phyloP scores from a whole-genome alignment of 768 basidiomycete genomes.

The Cyclocybe cylindracea region DNA sequence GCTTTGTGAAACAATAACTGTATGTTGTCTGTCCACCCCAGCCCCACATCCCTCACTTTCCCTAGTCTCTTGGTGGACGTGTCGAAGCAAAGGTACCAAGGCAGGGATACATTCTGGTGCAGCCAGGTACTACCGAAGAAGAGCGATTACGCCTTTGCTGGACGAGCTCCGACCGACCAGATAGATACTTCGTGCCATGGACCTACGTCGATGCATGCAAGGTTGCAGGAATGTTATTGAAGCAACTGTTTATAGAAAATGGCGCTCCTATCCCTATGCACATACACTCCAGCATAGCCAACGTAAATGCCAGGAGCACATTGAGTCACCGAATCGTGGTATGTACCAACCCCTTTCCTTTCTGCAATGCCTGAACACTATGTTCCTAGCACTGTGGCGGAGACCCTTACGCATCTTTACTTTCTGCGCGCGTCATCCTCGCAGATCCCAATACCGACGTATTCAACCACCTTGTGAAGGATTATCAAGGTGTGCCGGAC shows the following conservation, averaged over 20 bases:
- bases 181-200: conserved; percentile 77
- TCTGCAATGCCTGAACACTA: not conserved
- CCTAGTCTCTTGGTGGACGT: conserved; percentile 72
- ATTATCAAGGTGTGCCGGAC: conserved; percentile 65
- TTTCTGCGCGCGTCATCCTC: conserved; percentile 73
- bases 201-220: conserved; percentile 87
- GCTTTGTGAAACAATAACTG: conserved; percentile 73
- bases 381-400: conserved; percentile 75
- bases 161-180: conserved; percentile 67
- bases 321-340: conserved; percentile 76
- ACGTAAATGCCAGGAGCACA: conserved; percentile 68
- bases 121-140: conserved; percentile 68
- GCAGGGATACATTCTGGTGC: conserved; percentile 72
- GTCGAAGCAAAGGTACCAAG: conserved; percentile 80
- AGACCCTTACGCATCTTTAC: conserved; percentile 68
- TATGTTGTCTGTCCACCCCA: conserved; percentile 27
- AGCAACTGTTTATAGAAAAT: conserved; percentile 74
- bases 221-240: conserved; percentile 69
- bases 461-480: conserved; percentile 72
- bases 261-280: conserved; percentile 72
- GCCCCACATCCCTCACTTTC: not conserved
- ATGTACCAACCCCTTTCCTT: conserved; percentile 5
- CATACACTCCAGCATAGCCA: conserved; percentile 80
- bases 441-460: conserved; percentile 81
- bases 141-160: conserved; percentile 77